Base-by-base conservation (phyloP, 2,329 filamentous ascomycete genomes). In the Didymella sp. region DNA sequence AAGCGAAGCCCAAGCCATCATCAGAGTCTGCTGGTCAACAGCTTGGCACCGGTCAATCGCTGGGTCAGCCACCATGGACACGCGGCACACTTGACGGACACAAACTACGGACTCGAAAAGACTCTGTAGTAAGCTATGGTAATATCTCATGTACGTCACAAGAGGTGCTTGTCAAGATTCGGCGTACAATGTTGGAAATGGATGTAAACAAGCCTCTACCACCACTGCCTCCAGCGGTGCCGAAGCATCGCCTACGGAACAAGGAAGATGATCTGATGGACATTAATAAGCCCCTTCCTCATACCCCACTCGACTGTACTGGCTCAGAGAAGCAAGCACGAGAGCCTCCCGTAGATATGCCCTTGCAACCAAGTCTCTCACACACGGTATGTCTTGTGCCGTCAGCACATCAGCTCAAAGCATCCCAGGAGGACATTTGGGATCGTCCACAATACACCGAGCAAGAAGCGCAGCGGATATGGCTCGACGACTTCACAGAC, bases 181-280 rank as follows among this genome's bases (percentile, higher is more conserved):
- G 15, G 7, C 33, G 47, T 30, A 30, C 43, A 27, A 13, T 45
- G 17, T 40, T 49, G 13, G 17, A 17, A 13, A 22, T 61, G 8
- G 43, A 64, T 25, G 37, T 19, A n/a, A 56, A 51, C 17, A 68
- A 64, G 30, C 57, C 66, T 4, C 53, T 67, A 24, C 69, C 66
- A 37, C 56, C 49, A 0, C n/a, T 53, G 6, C 59, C 66, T 27
- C 48, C 17, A 15, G 30, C 51, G 28, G 31, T 52, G 15, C 60
- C 55, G 3, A 53, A 41, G 28, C 43, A 19, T 1, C 24, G 33
- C 12, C 22, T 28, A 12, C 48, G 48, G 3, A 38, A 30, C 12
- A n/a, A 7, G 3, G 37, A 49, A 33, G 44, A 25, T 45, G 41
- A 19, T 11, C n/a, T 13, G 21, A 17, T 52, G n/a, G 19, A 46